phyloP scores from a whole-genome alignment of 1,284 basidiomycete species.

The Ustilago esculenta region DNA sequence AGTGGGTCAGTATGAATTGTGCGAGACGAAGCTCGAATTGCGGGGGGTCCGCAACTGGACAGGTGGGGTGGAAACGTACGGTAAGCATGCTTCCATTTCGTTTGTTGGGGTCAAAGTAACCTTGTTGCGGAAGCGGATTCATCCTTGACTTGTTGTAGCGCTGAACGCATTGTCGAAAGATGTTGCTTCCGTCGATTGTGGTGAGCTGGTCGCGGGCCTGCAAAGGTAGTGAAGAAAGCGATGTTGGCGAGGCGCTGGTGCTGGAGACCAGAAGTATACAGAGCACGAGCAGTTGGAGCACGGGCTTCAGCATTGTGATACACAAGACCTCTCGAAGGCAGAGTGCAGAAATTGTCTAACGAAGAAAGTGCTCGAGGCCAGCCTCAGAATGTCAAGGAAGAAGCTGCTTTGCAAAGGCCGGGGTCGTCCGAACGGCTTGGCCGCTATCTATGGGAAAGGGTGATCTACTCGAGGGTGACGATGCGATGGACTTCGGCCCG shows the following conservation, averaged over 20 bases:
- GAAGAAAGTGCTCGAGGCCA: too few species aligned
- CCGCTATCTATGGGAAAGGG: too few species aligned
- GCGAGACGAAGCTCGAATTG: too few species aligned
- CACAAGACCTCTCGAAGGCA: too few species aligned
- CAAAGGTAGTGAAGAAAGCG: slow-evolving; percentile 16
- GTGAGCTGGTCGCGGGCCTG: not conserved
- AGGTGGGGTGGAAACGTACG: slow-evolving; percentile 25
- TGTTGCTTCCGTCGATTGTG: slow-evolving; percentile 24
- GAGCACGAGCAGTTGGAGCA: slow-evolving; percentile 8
- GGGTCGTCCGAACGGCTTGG: too few species aligned
- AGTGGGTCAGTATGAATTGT: too few species aligned
- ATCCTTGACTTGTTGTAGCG: slow-evolving; percentile 44
- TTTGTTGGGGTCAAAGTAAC: slow-evolving; percentile 43
- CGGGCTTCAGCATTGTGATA: slow-evolving; percentile 7
- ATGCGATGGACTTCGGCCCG: too few species aligned
- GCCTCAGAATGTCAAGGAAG: too few species aligned
- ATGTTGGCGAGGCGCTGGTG: slow-evolving; percentile 7
- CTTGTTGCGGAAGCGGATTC: slow-evolving; percentile 33
- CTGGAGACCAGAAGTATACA: slow-evolving; percentile 4
- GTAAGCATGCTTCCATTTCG: slow-evolving; percentile 49
- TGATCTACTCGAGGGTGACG: too few species aligned
- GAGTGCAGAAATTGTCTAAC: too few species aligned
- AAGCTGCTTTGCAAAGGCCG: too few species aligned
- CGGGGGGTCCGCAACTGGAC: slow-evolving; percentile 4
- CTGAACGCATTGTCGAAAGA: slow-evolving; percentile 30